A percentile compares a stretch with the other conserved stretches of the same genome.
Conservation (phyloP, 495 filamentous ascomycete genomes). For the Aspergillus saccharolyticus region DNA sequence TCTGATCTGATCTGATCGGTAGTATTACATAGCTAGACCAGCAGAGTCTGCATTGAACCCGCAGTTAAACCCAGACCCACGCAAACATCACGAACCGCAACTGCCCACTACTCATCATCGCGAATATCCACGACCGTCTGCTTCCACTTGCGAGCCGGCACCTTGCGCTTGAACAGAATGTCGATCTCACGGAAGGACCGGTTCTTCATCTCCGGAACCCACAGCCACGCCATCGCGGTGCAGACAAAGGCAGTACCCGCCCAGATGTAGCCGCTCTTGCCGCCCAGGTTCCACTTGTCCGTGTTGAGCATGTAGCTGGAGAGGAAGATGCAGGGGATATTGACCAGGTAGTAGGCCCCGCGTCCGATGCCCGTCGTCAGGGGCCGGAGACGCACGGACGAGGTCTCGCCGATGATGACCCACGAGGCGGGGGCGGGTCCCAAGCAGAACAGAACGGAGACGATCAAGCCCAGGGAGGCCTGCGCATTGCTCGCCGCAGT, state of each 20-base stretch:
- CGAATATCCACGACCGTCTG: conserved; percentile 45
- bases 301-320: conserved; percentile 58
- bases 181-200: conserved; percentile 51
- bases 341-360: conserved; percentile 63
- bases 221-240: conserved; percentile 54
- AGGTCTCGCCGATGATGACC: conserved; percentile 67
- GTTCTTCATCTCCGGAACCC: conserved; percentile 50
- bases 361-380: conserved; percentile 69
- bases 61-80: too few relatives aligned
- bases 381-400: conserved; percentile 66
- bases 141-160: conserved; percentile 53
- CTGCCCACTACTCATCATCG: conserved; percentile 45
- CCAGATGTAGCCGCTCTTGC: conserved; percentile 74
- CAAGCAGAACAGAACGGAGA: conserved; percentile 54
- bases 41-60: too few relatives aligned
- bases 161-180: conserved; percentile 47
- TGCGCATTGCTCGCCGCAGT: conserved; percentile 37
- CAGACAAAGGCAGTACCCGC: conserved; percentile 64
- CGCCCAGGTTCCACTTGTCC: conserved; percentile 64
- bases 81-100: not conserved
- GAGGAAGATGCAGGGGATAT: conserved; percentile 60
- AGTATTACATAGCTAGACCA: too few relatives aligned
- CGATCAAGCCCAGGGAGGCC: conserved; percentile 53
- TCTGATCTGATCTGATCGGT: too few relatives aligned
- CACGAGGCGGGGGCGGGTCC: conserved; percentile 73